These are phyloP conservation scores for Viridothelium virens DNA, from an alignment of 495 filamentous ascomycete species.

Conservation along the genomic window DNA sequence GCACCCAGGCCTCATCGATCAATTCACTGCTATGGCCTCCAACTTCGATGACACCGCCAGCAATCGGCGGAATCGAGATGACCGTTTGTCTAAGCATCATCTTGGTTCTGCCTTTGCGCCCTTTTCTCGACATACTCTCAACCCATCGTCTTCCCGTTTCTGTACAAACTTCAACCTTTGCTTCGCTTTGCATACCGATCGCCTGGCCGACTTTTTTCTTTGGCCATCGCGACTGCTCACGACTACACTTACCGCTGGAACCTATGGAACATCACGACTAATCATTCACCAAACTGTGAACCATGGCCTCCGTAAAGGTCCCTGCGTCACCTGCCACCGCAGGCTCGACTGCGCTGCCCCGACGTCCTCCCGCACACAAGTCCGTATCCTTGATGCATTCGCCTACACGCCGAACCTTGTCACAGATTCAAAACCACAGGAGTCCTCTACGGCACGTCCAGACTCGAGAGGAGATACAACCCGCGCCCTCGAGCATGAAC, in stretches of 20 bases:
- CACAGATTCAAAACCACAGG: not conserved
- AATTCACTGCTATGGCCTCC: not conserved
- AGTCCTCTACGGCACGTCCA: slow-evolving; percentile 15
- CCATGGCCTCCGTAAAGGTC: not conserved
- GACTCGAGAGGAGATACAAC: slow-evolving; percentile 15
- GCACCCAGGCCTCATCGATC: not conserved
- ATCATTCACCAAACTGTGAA: not conserved
- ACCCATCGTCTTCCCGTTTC: not conserved
- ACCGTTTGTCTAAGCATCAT: not conserved
- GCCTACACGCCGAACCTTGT: slow-evolving; percentile 11
- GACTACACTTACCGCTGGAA: not conserved
- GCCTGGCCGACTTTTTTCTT: not conserved
- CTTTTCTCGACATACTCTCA: not conserved
- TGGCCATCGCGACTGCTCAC: not conserved
- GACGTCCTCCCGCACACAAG: slow-evolving; percentile 29
- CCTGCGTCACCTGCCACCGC: not conserved
- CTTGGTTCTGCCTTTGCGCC: not conserved
- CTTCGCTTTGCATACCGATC: not conserved
- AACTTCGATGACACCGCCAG: not conserved
- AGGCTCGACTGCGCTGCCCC: slow-evolving; percentile 13
- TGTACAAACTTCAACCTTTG: not conserved
- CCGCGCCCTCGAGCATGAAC: slow-evolving; percentile 5
- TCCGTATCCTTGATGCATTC: slow-evolving; percentile 33
- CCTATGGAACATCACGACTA: not conserved
- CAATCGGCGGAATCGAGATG: slow-evolving; percentile 6